These are phyloP conservation scores for Rosa hybrid DNA, from an alignment of 331 rosid genomes.

Conservation along the genomic window DNA sequence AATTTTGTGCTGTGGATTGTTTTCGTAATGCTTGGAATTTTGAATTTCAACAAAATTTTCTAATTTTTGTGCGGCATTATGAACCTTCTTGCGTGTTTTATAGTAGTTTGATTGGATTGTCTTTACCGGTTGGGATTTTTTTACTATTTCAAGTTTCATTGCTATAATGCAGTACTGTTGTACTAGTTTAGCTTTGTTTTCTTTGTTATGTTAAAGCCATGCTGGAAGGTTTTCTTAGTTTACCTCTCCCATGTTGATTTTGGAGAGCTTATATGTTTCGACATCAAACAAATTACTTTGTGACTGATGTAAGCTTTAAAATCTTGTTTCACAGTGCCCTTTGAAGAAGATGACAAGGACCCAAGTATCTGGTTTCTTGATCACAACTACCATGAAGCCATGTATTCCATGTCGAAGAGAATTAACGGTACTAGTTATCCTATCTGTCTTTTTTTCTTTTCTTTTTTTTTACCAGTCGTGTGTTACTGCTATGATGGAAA, in stretches of 20 bases:
- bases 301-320: neutral
- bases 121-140: neutral
- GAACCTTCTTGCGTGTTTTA: neutral
- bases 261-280: neutral
- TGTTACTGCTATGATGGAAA: neutral
- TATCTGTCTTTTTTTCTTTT: neutral
- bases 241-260: slow-evolving; percentile 7
- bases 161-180: neutral
- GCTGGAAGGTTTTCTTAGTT: slow-evolving; percentile 1
- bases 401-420: slow-evolving; percentile 95
- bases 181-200: neutral
- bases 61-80: too few species aligned
- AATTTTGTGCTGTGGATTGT: neutral
- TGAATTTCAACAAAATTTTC: neutral
- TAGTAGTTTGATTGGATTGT: neutral
- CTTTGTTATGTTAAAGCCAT: neutral
- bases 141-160: neutral
- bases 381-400: slow-evolving; percentile 87
- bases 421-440: slow-evolving; percentile 56
- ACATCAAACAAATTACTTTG: neutral
- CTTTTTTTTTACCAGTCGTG: neutral
- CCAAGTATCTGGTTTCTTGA: slow-evolving; percentile 95
- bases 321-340: slow-evolving; percentile 59
- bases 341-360: slow-evolving; percentile 95
- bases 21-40: neutral